These are phyloP conservation scores for Crithidia mellificae DNA, from an alignment of 208 protist species.

Conservation along the genomic window DNA sequence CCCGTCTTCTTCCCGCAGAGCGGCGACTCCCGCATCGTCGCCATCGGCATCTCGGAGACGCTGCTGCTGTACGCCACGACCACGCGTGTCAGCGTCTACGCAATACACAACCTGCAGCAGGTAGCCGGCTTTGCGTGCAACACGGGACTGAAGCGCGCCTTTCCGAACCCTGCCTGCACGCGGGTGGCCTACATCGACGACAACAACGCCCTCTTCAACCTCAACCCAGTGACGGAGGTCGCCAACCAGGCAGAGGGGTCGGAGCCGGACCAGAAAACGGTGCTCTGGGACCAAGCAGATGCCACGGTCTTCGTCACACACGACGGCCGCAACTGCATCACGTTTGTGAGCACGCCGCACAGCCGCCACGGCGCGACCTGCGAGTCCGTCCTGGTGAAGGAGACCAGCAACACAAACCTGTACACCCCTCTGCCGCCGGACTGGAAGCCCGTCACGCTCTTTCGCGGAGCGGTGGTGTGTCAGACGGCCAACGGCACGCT, in stretches of 20 bases:
- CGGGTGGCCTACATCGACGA: conserved; percentile 92
- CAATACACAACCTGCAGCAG: conserved; percentile 84
- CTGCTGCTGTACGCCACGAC: conserved; percentile 93
- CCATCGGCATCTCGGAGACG: conserved; percentile 84
- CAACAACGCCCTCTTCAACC: conserved; percentile 75
- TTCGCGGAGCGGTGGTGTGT: conserved; percentile 80
- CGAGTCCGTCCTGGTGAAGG: conserved; percentile 69
- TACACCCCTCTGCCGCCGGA: conserved; percentile 69
- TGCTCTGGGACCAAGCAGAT: conserved; percentile 94
- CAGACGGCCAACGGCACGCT: conserved; percentile 76
- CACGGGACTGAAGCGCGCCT: conserved; percentile 69
- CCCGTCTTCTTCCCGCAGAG: conserved; percentile 31
- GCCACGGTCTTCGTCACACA: conserved; percentile 87
- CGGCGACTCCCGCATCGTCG: conserved; percentile 64
- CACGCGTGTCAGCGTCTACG: conserved; percentile 81
- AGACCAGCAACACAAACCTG: conserved; percentile 62
- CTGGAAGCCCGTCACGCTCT: conserved; percentile 75
- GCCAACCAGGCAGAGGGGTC: conserved; percentile 76
- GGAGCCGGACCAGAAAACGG: conserved; percentile 51
- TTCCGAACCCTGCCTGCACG: conserved; percentile 90
- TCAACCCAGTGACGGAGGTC: conserved; percentile 92
- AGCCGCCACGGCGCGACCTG: conserved; percentile 89
- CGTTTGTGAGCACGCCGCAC: conserved; percentile 89
- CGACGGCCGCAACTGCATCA: conserved; percentile 75
- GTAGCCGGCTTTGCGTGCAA: conserved; percentile 82